Base-by-base conservation (phyloP, 139 green algal genomes). In the Chlorella vulgaris region DNA sequence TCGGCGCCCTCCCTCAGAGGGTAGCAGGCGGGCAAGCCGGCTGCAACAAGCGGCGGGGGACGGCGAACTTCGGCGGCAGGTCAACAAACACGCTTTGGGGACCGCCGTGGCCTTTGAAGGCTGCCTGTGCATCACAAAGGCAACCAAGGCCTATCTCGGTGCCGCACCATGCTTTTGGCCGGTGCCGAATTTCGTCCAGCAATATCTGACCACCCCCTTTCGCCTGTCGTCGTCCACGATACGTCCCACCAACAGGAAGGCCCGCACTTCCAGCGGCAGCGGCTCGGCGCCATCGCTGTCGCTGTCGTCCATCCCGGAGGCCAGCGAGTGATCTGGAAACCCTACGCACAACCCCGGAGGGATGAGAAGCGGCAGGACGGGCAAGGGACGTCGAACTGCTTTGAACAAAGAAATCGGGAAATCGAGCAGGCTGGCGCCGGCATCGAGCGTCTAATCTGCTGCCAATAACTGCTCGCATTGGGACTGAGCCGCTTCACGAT, bases 91-190 rank as follows among this genome's bases (percentile, higher is more conserved):
- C 28, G 1, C 33, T 5, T 50, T 10, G 13, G n/a, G 5, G 22
- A 2, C 15, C 35, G 1, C 15, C 10, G 42, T 40, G 1, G n/a
- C n/a, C n/a, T n/a, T n/a, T n/a, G n/a, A n/a, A 33, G 10, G 35
- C 19, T 26, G 29, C 7, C 0, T 24, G 33, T 29, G 33, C 4
- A 7, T 28, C 62, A 29, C 62, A 39, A 33, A 13, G 21, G 35
- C 13, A 26, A 35, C 29, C 29, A 43, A 6, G n/a, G n/a, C n/a
- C n/a, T n/a, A n/a, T n/a, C n/a, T n/a, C n/a, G n/a, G n/a, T n/a
- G n/a, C n/a, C 69, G 39, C 42, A 76, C 69, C 42, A n/a, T 76
- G 69, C 42, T 76, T 40, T 28, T n/a, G 28, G 40, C 70, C 70
- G 0, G 29, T 53, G 47, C 70, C 70, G 5, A 63, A 77, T 18